Base-by-base conservation (phyloP, 2,329 filamentous ascomycete species). In the Blastomyces silverae region DNA sequence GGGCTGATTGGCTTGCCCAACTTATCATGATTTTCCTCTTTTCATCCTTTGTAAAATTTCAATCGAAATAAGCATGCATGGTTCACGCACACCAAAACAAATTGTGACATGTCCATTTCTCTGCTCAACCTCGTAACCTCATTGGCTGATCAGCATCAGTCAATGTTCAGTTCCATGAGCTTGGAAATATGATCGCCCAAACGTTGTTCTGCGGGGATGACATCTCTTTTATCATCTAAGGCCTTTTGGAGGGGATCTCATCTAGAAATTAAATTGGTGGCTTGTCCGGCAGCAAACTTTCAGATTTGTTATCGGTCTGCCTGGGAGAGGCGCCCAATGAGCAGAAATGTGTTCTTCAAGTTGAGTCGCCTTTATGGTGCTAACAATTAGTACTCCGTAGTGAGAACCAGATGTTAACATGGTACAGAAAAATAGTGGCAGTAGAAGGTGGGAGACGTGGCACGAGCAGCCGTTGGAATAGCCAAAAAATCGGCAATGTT, bases 1-100 rank as follows among this genome's bases (percentile, higher is more conserved):
- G 22, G 34, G 17, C 3, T 59, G 37, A 42, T 28, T 44, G 34
- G 56, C 3, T 39, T 44, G 37, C 13, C 8, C 8, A 28, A 28
- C 13, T 53, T 53, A 8, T 15, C n/a, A 31, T 25, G n/a, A 22
- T 59, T n/a, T 44, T 22, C 15, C 22, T 15, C 34, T 17, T 6
- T 28, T 59, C 56, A 3, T 28, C 20, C 31, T 15, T 7, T 8
- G 34, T 13, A 42, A 57, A 37, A n/a, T 59, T 3, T 25, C 20
- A 59, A 15, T 11, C 10, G 22, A 59, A 25, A 20, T 31, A 44
- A 28, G 50, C 37, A 44, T 59, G 37, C 37, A 44, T 44, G 13
- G 56, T 59, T 59, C 56, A 59, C 44, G 56, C n/a, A 59, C 15
- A 44, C 56, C 20, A 58, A 42, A 44, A 28, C n/a, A 22, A 59